phyloP scores from a whole-genome alignment of 139 green algal species.

The Chlorella vulgaris region DNA sequence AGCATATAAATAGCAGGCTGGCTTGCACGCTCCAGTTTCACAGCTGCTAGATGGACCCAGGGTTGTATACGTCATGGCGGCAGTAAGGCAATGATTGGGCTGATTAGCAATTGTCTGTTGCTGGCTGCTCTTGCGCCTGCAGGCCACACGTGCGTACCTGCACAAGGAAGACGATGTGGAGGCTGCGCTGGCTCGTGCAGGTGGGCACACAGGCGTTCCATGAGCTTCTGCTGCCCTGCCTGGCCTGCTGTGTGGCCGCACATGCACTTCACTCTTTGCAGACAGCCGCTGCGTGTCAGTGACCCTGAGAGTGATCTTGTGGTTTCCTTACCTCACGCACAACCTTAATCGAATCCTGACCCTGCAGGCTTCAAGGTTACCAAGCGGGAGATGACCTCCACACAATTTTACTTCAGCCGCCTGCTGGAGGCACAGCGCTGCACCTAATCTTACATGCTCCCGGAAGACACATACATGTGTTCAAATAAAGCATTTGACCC shows the following conservation, averaged over 20 bases:
- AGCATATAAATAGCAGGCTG: too few relatives aligned
- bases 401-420: constrained; percentile 97
- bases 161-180: constrained; percentile 96
- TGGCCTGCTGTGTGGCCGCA: too few relatives aligned
- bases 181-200: constrained; percentile 65
- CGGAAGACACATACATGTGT: too few relatives aligned
- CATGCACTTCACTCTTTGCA: too few relatives aligned
- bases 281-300: background rate
- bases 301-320: background rate
- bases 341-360: constrained; percentile 17
- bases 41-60: too few relatives aligned
- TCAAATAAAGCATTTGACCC: too few relatives aligned
- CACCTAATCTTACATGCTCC: background rate
- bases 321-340: background rate
- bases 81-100: too few relatives aligned
- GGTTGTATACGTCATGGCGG: too few relatives aligned
- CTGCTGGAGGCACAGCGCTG: constrained; percentile 67
- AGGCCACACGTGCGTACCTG: constrained; percentile 96
- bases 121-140: too few relatives aligned
- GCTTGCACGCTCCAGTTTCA: too few relatives aligned
- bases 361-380: constrained; percentile 78
- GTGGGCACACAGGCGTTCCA: constrained; percentile 10
- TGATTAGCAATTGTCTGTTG: too few relatives aligned
- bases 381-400: constrained; percentile 97
- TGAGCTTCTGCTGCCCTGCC: background rate